phyloP scores from a whole-genome alignment of 306 rosid species.

The Citrullus colocynthis region DNA sequence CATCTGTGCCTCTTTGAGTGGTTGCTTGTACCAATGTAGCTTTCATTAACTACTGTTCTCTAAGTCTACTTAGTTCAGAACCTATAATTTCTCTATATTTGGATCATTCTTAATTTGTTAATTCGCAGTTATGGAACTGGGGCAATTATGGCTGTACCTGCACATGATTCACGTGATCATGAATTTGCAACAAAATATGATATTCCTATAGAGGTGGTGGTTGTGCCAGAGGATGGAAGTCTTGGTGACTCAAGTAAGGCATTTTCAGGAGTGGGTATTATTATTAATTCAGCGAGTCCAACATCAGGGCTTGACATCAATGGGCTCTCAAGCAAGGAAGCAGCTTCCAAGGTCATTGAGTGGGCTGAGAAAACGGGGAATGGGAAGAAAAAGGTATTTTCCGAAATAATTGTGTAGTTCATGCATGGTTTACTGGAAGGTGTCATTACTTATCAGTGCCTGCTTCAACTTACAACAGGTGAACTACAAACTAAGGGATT shows the following conservation, averaged over 20 bases:
- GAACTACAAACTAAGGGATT: conserved; percentile 90
- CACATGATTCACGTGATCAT: conserved; percentile 81
- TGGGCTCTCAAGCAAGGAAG: conserved; percentile 69
- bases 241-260: conserved; percentile 37
- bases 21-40: background rate
- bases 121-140: conserved; percentile 90
- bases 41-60: background rate
- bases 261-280: conserved; percentile 62
- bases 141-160: conserved; percentile 97
- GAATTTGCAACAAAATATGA: conserved; percentile 74
- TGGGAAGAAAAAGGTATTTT: conserved; percentile 73
- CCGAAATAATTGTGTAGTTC: conserved; percentile 5
- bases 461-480: conserved; percentile 38
- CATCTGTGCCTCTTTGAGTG: background rate
- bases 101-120: background rate
- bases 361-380: conserved; percentile 84
- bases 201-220: conserved; percentile 58
- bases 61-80: background rate
- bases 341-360: conserved; percentile 53
- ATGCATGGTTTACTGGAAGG: background rate
- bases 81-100: conserved; percentile 1
- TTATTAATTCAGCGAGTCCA: conserved; percentile 51
- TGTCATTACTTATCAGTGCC: background rate
- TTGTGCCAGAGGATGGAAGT: conserved; percentile 45
- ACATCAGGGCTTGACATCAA: conserved; percentile 57